These are phyloP conservation scores for Cyclostephanos tholiformis DNA, from an alignment of 108 stramenopile species.

Conservation along the genomic window DNA sequence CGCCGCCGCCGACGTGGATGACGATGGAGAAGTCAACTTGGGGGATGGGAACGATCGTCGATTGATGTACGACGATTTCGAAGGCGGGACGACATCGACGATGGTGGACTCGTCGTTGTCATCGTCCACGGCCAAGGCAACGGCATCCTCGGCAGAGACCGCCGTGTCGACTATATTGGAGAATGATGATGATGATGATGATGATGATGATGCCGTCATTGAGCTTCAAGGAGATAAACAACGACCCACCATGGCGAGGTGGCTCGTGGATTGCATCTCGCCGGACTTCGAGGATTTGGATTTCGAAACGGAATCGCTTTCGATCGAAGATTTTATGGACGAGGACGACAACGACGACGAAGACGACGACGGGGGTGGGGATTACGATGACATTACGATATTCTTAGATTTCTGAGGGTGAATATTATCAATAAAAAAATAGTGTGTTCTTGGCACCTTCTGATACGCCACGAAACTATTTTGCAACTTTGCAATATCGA, in stretches of 20 bases:
- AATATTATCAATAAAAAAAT: no score
- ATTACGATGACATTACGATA: conserved; percentile 30
- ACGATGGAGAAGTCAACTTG: neutral
- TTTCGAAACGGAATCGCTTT: conserved; percentile 40
- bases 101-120: neutral
- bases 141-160: neutral
- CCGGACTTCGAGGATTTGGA: conserved; percentile 55
- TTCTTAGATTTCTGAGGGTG: conserved; percentile 23
- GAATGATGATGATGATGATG: neutral
- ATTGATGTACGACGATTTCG: conserved; percentile 7
- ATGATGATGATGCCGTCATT: conserved; percentile 3
- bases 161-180: neutral
- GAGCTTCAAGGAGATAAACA: neutral
- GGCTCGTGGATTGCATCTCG: conserved; percentile 47
- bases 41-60: neutral
- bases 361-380: conserved; percentile 29
- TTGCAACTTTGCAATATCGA: no score
- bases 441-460: no score
- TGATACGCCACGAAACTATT: no score
- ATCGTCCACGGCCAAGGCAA: neutral
- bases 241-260: neutral
- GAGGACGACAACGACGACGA: conserved; percentile 32
- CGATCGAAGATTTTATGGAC: conserved; percentile 26
- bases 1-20: neutral
- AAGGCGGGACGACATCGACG: neutral